Conservation (phyloP, 495 filamentous ascomycete species). For the Penicillium salamii region DNA sequence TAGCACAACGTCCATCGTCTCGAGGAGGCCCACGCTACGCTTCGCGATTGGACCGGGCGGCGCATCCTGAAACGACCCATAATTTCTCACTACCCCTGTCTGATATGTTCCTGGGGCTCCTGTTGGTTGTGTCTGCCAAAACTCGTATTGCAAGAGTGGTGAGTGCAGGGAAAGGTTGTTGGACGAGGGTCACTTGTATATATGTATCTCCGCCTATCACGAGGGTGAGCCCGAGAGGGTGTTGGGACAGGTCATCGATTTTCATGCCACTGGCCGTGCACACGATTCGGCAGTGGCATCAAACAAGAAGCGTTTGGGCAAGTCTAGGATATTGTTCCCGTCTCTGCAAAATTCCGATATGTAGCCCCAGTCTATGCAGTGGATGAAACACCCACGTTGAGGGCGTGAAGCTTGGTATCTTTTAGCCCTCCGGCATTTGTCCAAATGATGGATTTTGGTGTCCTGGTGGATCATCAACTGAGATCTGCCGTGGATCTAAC, state of each 20-base stretch:
- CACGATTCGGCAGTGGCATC: background rate
- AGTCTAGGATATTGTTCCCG: background rate
- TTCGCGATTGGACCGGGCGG: slow-evolving; percentile 11
- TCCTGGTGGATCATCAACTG: background rate
- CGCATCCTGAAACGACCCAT: slow-evolving; percentile 15
- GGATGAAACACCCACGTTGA: background rate
- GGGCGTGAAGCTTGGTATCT: background rate
- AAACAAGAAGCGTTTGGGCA: background rate
- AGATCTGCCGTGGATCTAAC: slow-evolving; percentile 3
- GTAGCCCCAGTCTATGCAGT: background rate
- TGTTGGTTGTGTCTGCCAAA: no score
- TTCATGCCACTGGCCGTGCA: background rate
- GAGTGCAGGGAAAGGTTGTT: no score
- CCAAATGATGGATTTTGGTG: background rate
- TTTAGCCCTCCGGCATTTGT: background rate
- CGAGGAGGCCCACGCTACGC: slow-evolving; percentile 12
- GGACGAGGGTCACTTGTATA: no score
- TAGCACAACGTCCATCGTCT: slow-evolving; percentile 10
- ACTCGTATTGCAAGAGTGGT: no score
- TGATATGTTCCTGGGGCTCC: background rate
- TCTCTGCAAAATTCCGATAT: slow-evolving; percentile 2
- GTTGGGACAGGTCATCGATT: no score
- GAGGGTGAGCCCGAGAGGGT: no score
- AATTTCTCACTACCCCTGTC: background rate
- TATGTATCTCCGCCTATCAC: no score